Evolutionary conservation across 2,329 filamentous ascomycete genomes (phyloP).

Genomic region (Trichoderma endophyticum): DNA sequence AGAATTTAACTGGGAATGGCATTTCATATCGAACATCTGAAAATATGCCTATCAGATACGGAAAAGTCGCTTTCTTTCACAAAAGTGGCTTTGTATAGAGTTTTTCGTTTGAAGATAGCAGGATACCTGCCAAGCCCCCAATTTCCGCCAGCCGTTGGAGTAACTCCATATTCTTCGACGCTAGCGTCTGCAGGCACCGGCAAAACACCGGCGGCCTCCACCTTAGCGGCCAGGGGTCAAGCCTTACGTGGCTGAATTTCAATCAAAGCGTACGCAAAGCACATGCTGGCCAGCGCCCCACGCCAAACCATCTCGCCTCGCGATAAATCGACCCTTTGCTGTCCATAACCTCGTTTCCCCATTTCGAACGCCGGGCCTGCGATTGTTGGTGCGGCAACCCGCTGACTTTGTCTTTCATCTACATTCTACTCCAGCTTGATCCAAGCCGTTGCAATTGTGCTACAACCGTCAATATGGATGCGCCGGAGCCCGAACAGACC

Average conservation of each 20-base stretch:
- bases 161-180: neutral
- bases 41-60: neutral
- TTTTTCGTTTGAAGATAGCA: neutral
- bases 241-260: slow-evolving; percentile 16
- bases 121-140: neutral
- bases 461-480: slow-evolving; percentile 63
- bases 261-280: slow-evolving; percentile 5
- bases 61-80: neutral
- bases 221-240: slow-evolving; percentile 2
- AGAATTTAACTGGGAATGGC: neutral
- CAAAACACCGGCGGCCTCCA: neutral
- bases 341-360: neutral
- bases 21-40: neutral
- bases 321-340: slow-evolving; percentile 3
- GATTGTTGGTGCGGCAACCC: neutral
- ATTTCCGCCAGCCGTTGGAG: neutral
- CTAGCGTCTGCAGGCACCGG: neutral
- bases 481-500: slow-evolving; percentile 80
- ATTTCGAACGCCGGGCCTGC: neutral
- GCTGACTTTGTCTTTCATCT: neutral
- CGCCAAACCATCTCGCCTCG: slow-evolving; percentile 8
- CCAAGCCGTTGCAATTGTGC: neutral
- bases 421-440: neutral
- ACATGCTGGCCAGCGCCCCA: slow-evolving; percentile 16
- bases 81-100: neutral